A percentile compares a stretch with the other conserved stretches of the same genome.
Conservation (phyloP, 129 eudicot species). For the Lonicera japonica region DNA sequence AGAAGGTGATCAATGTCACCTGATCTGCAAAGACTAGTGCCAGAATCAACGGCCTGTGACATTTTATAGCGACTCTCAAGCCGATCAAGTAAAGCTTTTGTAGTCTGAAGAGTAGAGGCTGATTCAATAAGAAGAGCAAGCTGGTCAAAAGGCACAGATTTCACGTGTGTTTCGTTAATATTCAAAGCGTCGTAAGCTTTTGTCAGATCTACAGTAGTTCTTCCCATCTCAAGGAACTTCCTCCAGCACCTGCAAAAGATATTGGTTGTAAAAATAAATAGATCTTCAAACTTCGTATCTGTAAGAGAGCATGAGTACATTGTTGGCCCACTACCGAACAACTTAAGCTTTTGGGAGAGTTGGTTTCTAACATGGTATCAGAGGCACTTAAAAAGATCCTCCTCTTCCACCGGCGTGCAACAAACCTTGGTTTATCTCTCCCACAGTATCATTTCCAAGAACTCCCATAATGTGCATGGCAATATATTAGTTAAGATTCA, state of each 20-base stretch:
- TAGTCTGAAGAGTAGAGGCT: slow-evolving; percentile 46
- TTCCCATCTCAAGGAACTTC: slow-evolving; percentile 41
- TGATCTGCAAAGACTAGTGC: slow-evolving; percentile 22
- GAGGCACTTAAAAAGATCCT: too few species aligned
- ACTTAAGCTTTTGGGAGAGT: too few species aligned
- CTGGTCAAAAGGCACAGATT: slow-evolving; percentile 86
- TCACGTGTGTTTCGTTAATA: slow-evolving; percentile 50
- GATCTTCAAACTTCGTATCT: not conserved
- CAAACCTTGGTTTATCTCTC: too few species aligned
- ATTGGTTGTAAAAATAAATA: not conserved
- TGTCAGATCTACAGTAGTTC: slow-evolving; percentile 59
- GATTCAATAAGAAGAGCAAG: slow-evolving; percentile 68
- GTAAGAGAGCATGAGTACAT: too few species aligned
- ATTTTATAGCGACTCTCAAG: slow-evolving; percentile 54
- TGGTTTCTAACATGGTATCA: too few species aligned
- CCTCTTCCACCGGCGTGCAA: too few species aligned
- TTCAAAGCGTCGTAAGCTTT: slow-evolving; percentile 49
- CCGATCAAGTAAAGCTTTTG: slow-evolving; percentile 81
- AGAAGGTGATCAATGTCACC: slow-evolving; percentile 83
- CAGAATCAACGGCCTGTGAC: slow-evolving; percentile 22
- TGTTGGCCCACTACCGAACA: too few species aligned
- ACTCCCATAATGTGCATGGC: not conserved
- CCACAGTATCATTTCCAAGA: not conserved
- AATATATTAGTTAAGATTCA: not conserved
- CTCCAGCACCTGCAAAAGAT: slow-evolving; percentile 68